Percentiles rank a stretch among this genome's conserved stretches.
phyloP scores from a whole-genome alignment of 805 yeast species.

The Komagataella pastoris region DNA sequence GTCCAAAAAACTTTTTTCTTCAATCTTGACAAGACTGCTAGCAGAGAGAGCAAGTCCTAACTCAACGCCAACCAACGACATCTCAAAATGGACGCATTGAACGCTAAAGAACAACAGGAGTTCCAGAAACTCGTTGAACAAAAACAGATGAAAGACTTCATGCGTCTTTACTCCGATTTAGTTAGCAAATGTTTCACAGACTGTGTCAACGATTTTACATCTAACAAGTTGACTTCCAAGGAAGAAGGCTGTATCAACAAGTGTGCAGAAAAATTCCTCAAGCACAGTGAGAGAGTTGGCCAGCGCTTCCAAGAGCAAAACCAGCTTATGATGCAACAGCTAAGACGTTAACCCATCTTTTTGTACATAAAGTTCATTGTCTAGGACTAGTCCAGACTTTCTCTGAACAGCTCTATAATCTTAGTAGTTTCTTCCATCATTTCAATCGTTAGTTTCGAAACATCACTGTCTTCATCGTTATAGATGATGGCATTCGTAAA shows the following conservation, averaged over 20 bases:
- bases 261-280: constrained; percentile 95
- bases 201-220: constrained; percentile 97
- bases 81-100: constrained; percentile 76
- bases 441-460: constrained; percentile 47
- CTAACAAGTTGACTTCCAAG: constrained; percentile 71
- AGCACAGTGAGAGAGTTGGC: constrained; percentile 97
- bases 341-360: constrained; percentile 20
- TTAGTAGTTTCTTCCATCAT: constrained; percentile 59
- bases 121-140: constrained; percentile 92
- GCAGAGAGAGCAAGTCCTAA: neutral
- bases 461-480: constrained; percentile 51
- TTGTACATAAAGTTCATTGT: neutral
- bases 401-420: constrained; percentile 44
- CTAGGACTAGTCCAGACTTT: constrained; percentile 11
- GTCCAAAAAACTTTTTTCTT: neutral
- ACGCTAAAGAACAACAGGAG: constrained; percentile 92
- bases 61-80: neutral
- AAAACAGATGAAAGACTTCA: constrained; percentile 97
- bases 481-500: constrained; percentile 80
- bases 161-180: constrained; percentile 88
- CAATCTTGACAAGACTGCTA: neutral
- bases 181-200: constrained; percentile 96
- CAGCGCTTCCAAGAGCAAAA: constrained; percentile 98
- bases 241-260: constrained; percentile 79
- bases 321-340: constrained; percentile 56